Evolutionary conservation across 257 asterid species (phyloP).

Genomic region (Scutellaria galericulata): DNA sequence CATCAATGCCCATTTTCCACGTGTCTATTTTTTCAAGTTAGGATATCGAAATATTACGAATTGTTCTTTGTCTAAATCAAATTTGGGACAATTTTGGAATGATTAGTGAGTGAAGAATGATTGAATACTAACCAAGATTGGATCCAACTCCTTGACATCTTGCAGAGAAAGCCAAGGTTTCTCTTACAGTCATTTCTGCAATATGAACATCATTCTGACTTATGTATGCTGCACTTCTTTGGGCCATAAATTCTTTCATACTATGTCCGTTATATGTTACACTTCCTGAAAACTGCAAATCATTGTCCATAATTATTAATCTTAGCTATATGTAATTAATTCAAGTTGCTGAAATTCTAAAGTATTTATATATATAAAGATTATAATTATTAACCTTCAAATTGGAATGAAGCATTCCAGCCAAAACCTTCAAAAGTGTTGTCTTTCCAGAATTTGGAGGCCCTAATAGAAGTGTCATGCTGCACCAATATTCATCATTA

Average conservation of each 20-base stretch:
- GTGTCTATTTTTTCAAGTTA: too few relatives aligned
- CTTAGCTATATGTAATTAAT: too few relatives aligned
- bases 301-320: too few relatives aligned
- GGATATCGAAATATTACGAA: too few relatives aligned
- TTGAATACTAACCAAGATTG: conserved; percentile 48
- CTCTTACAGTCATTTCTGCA: conserved; percentile 71
- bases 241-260: conserved; percentile 63
- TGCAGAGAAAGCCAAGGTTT: conserved; percentile 71
- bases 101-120: background rate
- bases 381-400: too few relatives aligned
- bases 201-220: conserved; percentile 72
- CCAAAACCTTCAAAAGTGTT: conserved; percentile 63
- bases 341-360: too few relatives aligned
- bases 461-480: conserved; percentile 74
- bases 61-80: too few relatives aligned
- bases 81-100: too few relatives aligned
- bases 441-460: conserved; percentile 81
- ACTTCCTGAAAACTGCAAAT: conserved; percentile 54
- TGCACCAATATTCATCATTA: conserved; percentile 24
- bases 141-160: conserved; percentile 78
- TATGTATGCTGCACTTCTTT: conserved; percentile 65
- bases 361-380: too few relatives aligned
- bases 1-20: background rate
- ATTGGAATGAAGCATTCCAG: conserved; percentile 60
- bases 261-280: conserved; percentile 65